These are phyloP conservation scores for Suillus americanus DNA, from an alignment of 768 basidiomycete species.

Conservation along the genomic window DNA sequence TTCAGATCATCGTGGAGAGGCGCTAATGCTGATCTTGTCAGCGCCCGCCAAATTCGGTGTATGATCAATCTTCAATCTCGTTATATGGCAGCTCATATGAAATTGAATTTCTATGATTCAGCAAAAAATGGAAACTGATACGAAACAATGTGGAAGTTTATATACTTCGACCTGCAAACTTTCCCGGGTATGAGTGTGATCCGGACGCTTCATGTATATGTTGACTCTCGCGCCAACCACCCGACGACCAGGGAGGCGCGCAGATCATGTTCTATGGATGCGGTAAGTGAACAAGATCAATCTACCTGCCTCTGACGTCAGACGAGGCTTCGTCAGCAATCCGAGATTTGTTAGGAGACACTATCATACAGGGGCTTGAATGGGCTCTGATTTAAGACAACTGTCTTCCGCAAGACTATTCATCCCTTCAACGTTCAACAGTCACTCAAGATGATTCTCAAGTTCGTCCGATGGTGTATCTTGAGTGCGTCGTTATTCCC, in stretches of 20 bases:
- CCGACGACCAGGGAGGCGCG: neutral
- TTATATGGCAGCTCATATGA: neutral
- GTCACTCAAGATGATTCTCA: neutral
- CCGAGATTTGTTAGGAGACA: neutral
- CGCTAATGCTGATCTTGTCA: neutral
- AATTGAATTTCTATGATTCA: neutral
- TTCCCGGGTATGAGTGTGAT: neutral
- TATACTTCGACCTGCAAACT: neutral
- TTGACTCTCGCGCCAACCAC: neutral
- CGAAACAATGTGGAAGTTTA: neutral
- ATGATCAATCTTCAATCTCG: neutral
- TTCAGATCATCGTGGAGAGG: neutral
- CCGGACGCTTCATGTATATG: neutral
- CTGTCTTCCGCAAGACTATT: neutral
- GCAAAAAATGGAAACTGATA: neutral
- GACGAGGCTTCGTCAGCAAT: neutral
- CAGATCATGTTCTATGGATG: neutral
- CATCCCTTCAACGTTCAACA: neutral
- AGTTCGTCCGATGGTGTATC: neutral
- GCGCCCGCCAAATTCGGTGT: neutral
- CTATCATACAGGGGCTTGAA: neutral
- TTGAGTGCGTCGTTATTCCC: neutral
- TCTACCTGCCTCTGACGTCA: neutral
- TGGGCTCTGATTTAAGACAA: neutral
- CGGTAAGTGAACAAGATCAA: neutral